Conservation (phyloP, 2,329 filamentous ascomycete genomes). For the Byssoonygena ceratinophila region DNA sequence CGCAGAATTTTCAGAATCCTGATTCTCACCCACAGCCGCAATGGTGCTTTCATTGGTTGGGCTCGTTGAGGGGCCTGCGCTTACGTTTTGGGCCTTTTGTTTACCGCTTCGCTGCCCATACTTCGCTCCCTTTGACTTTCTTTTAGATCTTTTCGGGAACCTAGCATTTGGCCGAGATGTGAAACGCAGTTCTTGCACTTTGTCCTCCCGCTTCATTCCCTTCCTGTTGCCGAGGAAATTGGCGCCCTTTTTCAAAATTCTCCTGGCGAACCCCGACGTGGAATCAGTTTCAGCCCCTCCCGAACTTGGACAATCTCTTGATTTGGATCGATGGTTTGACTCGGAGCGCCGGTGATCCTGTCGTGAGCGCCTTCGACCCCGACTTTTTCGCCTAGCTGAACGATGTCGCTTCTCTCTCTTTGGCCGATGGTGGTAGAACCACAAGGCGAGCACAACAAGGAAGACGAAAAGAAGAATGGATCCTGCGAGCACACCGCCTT, state of each 20-base stretch:
- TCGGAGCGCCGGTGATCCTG: not conserved
- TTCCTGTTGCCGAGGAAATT: not conserved
- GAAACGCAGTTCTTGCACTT: not conserved
- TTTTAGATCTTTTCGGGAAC: not conserved
- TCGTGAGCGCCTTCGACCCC: not conserved
- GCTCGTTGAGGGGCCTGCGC: not conserved
- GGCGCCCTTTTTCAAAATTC: not conserved
- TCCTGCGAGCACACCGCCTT: slow-evolving; percentile 23
- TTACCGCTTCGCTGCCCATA: not conserved
- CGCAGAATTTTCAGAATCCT: not conserved
- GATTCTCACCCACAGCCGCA: not conserved
- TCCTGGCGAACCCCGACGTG: not conserved
- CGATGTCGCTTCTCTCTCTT: not conserved
- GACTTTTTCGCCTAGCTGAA: not conserved
- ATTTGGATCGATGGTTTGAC: not conserved
- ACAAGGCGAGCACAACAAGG: slow-evolving; percentile 16
- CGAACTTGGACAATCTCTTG: not conserved
- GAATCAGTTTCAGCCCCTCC: not conserved
- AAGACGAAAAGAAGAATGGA: slow-evolving; percentile 20
- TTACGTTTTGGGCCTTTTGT: not conserved
- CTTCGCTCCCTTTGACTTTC: not conserved
- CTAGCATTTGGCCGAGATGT: not conserved
- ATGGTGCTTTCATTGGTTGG: not conserved
- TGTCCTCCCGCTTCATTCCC: not conserved
- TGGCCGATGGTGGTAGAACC: not conserved